These are phyloP conservation scores for Zygosaccharomyces bailii DNA, from an alignment of 805 yeast species.

Conservation along the genomic window DNA sequence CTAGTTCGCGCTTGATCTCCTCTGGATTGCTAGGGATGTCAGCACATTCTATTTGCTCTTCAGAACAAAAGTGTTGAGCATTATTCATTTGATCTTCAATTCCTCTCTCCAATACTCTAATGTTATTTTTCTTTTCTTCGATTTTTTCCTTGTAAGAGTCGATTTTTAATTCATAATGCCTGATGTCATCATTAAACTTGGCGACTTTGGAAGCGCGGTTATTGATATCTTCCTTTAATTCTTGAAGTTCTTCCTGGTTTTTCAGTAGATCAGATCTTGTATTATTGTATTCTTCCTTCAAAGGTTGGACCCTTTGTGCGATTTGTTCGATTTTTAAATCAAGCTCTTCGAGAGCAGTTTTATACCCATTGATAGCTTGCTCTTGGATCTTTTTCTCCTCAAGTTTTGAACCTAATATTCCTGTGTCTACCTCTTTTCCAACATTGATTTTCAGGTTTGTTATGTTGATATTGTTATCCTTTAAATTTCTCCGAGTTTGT, in stretches of 20 bases:
- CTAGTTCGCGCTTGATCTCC: conserved; percentile 48
- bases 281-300: conserved; percentile 20
- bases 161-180: conserved; percentile 22
- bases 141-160: conserved; percentile 20
- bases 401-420: conserved; percentile 23
- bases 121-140: conserved; percentile 28
- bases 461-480: conserved; percentile 31
- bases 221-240: conserved; percentile 19
- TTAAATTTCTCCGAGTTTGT: conserved; percentile 25
- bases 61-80: conserved; percentile 45
- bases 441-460: conserved; percentile 25
- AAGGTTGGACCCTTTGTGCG: conserved; percentile 18
- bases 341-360: conserved; percentile 28
- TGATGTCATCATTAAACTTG: conserved; percentile 27
- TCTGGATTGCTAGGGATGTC: conserved; percentile 44
- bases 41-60: conserved; percentile 43
- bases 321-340: conserved; percentile 22
- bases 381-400: conserved; percentile 27
- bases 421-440: conserved; percentile 32
- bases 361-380: conserved; percentile 26
- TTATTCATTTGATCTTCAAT: conserved; percentile 25
- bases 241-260: conserved; percentile 16
- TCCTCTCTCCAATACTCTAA: conserved; percentile 30
- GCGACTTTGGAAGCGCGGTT: conserved; percentile 20
- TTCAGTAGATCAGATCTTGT: conserved; percentile 13